Evolutionary conservation across 495 filamentous ascomycete genomes (phyloP), one percentile per base, ranked within the genome.

Genomic region (Daldinia caldariorum): DNA sequence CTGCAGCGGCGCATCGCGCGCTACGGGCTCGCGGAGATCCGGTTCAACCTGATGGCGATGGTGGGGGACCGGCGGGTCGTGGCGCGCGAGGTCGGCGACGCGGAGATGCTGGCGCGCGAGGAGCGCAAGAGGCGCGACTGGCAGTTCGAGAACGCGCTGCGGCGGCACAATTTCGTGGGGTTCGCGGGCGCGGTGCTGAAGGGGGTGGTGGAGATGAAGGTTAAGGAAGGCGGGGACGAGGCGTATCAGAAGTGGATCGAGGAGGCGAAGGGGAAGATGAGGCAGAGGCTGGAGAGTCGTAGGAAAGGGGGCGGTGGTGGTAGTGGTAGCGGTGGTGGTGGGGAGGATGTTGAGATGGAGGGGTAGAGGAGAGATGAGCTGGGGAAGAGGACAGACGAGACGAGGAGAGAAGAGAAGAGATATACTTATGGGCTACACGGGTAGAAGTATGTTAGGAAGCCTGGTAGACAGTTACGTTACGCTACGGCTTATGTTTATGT

Each of bases 21-120:
- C 57, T 97, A 99, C 77, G 93, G 93, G 14, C 82, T 87, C 18
- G 86, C 87, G 18, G 95, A 98, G 83, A 97, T 97, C 72, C 84
- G 93, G 53, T 99, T 98, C 81, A 98, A 98, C 81, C 83, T 99
- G 54, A 86, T 99, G 80, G 95, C 96, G 38, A 93, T 97, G 87
- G 89, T 93, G 61, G 83, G 88, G 67, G 95, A 99, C 80, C 83
- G 91, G 74, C 83, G 95, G 59, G 78, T 90, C 13, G 77, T 84
- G 64, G 96, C 96, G 59, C 78, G 86, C 47, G 93, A 95, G 83
- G 84, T 94, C 60, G 95, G 94, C 16, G 95, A 99, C 79, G 67
- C 72, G 57, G 94, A 97, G 79, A 79, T 86, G 76, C 78, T 98
- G 72, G 84, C 88, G 72, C 82, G 89, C 61, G 94, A 98, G 86